Percentiles rank a stretch among this genome's conserved stretches.
Conservation (phyloP, 2,329 filamentous ascomycete genomes). For the Monilinia polystroma region DNA sequence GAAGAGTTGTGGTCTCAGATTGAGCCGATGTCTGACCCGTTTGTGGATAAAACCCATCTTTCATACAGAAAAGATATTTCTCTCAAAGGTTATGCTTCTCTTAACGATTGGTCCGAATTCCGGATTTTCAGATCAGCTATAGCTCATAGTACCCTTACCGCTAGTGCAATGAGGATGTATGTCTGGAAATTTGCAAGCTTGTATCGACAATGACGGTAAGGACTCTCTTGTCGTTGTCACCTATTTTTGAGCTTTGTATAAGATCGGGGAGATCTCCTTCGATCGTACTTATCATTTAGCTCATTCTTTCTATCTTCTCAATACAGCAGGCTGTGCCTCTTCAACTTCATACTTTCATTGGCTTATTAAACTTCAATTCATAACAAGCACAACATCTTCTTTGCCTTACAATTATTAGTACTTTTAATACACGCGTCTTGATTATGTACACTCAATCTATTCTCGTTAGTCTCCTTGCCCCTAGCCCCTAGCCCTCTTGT, state of each 20-base stretch:
- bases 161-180: neutral
- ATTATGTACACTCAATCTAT: conserved; percentile 7
- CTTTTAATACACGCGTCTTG: neutral
- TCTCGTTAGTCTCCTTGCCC: conserved; percentile 44
- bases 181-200: neutral
- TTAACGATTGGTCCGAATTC: neutral
- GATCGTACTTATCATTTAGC: neutral
- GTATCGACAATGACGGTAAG: no score
- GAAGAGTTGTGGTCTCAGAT: neutral
- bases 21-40: neutral
- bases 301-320: neutral
- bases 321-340: conserved; percentile 8
- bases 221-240: neutral
- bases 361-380: neutral
- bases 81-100: neutral
- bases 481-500: conserved; percentile 56
- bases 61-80: neutral
- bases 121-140: neutral
- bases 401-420: neutral
- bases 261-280: neutral
- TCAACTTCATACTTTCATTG: neutral
- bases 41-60: neutral
- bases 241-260: neutral
- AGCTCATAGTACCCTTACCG: no score
- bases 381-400: neutral